Evolutionary conservation across 2,329 filamentous ascomycete genomes (phyloP).

Genomic region (Penicillium sp.): DNA sequence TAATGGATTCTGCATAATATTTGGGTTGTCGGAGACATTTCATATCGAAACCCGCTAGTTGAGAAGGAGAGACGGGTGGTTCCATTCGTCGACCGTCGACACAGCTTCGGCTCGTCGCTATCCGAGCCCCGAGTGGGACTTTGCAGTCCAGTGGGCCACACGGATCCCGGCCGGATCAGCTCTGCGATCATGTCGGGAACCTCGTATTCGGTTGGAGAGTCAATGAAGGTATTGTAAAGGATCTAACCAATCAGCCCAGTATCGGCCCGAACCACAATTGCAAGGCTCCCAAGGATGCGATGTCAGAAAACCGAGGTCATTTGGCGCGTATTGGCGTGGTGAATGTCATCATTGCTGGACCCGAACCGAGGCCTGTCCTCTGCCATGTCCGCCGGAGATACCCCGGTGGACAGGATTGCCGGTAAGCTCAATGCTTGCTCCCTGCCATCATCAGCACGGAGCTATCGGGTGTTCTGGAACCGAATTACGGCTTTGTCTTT

Average conservation of each 20-base stretch:
- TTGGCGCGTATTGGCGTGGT: background rate
- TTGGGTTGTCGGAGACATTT: background rate
- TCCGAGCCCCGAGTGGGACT: background rate
- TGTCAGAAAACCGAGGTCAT: background rate
- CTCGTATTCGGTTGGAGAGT: too few species aligned
- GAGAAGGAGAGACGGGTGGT: too few species aligned
- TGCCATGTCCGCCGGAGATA: background rate
- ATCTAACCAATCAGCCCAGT: constrained; percentile 1
- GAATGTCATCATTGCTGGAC: background rate
- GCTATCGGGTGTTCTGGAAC: background rate
- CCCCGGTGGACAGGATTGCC: too few species aligned
- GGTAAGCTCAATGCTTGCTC: too few species aligned
- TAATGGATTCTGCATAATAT: background rate
- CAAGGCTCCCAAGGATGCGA: background rate
- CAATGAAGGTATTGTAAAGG: too few species aligned
- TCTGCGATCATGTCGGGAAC: background rate
- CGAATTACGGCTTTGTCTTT: too few species aligned
- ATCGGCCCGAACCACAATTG: background rate
- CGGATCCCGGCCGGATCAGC: background rate
- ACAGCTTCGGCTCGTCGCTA: background rate
- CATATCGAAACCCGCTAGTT: background rate
- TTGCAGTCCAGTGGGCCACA: background rate
- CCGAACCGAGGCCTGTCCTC: background rate
- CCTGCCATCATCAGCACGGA: too few species aligned
- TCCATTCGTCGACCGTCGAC: background rate